Conservation (phyloP, 78 protist genomes). For the Dictyostelium intermedium region DNA sequence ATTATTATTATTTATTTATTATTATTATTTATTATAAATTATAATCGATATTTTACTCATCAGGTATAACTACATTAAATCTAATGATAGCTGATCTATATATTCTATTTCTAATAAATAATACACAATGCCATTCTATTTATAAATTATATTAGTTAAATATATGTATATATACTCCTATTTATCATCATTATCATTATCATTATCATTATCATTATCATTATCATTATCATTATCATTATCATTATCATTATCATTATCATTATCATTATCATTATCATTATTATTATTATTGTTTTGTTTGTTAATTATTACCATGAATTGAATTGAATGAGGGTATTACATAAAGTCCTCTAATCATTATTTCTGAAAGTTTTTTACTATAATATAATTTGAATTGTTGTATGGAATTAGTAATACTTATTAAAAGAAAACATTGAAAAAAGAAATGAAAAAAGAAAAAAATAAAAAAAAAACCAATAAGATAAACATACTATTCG, state of each 20-base stretch:
- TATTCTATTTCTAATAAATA: constrained; percentile 74
- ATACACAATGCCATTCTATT: constrained; percentile 69
- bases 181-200: neutral
- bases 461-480: neutral
- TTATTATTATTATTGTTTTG: neutral
- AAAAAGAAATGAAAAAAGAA: neutral
- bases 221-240: neutral
- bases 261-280: neutral
- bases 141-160: neutral
- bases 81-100: constrained; percentile 71
- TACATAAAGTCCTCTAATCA: constrained; percentile 48
- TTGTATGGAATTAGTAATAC: neutral
- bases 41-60: constrained; percentile 28
- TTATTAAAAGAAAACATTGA: too few relatives aligned
- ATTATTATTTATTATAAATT: neutral
- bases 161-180: too few relatives aligned
- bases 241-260: neutral
- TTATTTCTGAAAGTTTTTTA: constrained; percentile 44
- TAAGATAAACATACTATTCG: constrained; percentile 33
- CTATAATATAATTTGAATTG: neutral
- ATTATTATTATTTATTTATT: neutral
- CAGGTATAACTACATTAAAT: constrained; percentile 57
- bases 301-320: neutral
- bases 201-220: neutral
- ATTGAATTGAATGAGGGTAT: constrained; percentile 63